phyloP scores from a whole-genome alignment of 768 basidiomycete genomes.

The Chiua virens region DNA sequence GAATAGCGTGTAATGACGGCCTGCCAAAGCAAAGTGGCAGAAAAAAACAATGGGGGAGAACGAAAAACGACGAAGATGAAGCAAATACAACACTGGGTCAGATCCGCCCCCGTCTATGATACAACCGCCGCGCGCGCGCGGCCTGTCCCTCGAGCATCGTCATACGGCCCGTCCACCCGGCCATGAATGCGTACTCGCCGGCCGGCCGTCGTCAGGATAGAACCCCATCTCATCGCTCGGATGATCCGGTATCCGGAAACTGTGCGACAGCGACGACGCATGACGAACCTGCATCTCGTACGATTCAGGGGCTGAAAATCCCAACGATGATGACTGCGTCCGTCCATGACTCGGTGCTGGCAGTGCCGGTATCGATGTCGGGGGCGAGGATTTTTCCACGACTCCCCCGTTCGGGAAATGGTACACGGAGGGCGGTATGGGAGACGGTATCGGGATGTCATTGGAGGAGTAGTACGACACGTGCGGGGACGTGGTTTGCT shows the following conservation, averaged over 20 bases:
- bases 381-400: conserved; percentile 32
- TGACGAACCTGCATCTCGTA: conserved; percentile 42
- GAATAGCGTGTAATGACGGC: neutral
- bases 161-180: conserved; percentile 18
- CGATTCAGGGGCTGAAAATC: conserved; percentile 22
- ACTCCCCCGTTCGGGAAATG: conserved; percentile 47
- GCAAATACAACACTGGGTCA: conserved; percentile 25
- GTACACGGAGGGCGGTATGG: conserved; percentile 52
- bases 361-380: conserved; percentile 6
- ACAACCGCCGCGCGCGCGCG: conserved; percentile 4
- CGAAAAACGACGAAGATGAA: conserved; percentile 7
- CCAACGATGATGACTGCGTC: neutral
- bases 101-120: conserved; percentile 19
- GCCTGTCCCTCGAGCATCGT: neutral
- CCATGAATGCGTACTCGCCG: conserved; percentile 18
- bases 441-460: conserved; percentile 54
- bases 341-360: conserved; percentile 3
- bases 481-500: conserved; percentile 37
- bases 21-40: too few species aligned
- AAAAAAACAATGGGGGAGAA: too few species aligned
- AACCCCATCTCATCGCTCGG: neutral
- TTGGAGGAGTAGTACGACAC: conserved; percentile 62
- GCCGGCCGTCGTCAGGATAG: neutral
- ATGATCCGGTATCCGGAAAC: neutral
- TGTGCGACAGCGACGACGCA: conserved; percentile 16